These are phyloP conservation scores for Lavandula angustifolia DNA, from an alignment of 257 asterid species.

Conservation along the genomic window DNA sequence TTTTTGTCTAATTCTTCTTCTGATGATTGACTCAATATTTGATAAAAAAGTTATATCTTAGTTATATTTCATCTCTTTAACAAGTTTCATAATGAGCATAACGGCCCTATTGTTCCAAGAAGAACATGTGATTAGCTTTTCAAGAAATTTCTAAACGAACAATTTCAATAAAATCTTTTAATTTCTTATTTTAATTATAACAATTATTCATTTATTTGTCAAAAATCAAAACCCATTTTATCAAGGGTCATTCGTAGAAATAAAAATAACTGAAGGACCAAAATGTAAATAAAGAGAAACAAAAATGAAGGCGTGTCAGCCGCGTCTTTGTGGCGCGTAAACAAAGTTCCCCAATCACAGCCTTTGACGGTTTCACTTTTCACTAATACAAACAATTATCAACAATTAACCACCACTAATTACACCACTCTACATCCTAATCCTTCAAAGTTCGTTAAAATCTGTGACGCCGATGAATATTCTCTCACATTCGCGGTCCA, in stretches of 20 bases:
- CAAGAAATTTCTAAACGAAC: no score
- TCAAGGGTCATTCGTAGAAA: not conserved
- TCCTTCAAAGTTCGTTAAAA: conserved; percentile 22
- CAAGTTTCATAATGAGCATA: no score
- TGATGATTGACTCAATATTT: no score
- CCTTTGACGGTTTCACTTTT: conserved; percentile 13
- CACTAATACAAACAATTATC: not conserved
- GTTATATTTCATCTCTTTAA: no score
- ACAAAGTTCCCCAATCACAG: conserved; percentile 24
- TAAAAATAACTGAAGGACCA: conserved; percentile 3
- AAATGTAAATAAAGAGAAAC: not conserved
- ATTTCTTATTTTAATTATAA: no score
- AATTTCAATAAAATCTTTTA: no score
- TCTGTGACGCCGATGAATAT: conserved; percentile 26
- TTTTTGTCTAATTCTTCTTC: no score
- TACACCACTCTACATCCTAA: conserved; percentile 8
- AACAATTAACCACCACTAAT: conserved; percentile 22
- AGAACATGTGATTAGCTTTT: no score
- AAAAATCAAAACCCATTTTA: no score
- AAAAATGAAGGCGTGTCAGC: conserved; percentile 42
- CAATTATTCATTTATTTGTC: not conserved
- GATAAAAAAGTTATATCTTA: no score
- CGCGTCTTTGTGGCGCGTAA: conserved; percentile 50
- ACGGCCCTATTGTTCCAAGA: no score
- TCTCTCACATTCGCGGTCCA: conserved; percentile 61